Evolutionary conservation across 129 eudicot species (phyloP).

Genomic region (Artemisia tridentata): DNA sequence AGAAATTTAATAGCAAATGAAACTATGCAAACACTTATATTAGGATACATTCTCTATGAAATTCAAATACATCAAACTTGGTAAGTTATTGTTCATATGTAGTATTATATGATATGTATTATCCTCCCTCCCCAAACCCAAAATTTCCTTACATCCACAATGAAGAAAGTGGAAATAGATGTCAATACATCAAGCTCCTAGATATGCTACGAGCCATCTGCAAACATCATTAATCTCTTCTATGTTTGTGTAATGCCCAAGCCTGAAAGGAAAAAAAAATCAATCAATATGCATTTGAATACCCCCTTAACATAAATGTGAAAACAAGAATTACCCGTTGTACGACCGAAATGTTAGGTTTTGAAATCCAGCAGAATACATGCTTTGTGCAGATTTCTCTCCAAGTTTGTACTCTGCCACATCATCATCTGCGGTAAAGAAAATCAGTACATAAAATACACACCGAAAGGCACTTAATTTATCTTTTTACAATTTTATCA

Average conservation of each 20-base stretch:
- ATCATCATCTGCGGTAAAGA: constrained; percentile 67
- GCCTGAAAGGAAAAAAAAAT: constrained; percentile 41
- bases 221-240: constrained; percentile 68
- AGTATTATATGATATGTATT: not conserved
- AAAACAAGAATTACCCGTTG: constrained; percentile 44
- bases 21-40: not conserved
- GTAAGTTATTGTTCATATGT: constrained; percentile 18
- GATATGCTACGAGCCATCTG: constrained; percentile 52
- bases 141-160: constrained; percentile 18
- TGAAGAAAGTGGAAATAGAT: constrained; percentile 1
- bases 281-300: not conserved
- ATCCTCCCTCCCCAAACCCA: not conserved
- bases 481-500: not conserved
- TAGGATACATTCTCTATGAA: not conserved
- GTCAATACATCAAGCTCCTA: constrained; percentile 44
- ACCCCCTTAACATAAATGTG: not conserved
- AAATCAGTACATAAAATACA: constrained; percentile 12
- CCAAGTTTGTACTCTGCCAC: constrained; percentile 66
- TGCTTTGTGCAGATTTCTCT: constrained; percentile 57
- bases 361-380: constrained; percentile 71
- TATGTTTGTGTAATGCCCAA: constrained; percentile 74
- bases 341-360: constrained; percentile 56
- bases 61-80: constrained; percentile 21
- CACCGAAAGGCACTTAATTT: not conserved
- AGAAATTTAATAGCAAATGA: not conserved